phyloP scores from a whole-genome alignment of 257 asterid genomes.

The Fraxinus quadrangulata region DNA sequence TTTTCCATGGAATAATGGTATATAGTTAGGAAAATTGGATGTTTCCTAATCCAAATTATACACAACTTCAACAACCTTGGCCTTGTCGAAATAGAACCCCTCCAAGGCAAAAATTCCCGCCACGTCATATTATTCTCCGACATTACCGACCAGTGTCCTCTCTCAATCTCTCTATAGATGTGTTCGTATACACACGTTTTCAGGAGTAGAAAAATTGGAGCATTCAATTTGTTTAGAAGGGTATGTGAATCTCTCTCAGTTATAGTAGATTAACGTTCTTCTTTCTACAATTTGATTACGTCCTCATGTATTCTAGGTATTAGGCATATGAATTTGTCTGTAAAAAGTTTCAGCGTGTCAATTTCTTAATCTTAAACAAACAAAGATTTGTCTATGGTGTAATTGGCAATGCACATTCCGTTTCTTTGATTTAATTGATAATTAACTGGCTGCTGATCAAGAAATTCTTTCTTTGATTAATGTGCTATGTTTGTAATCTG shows the following conservation, averaged over 20 bases:
- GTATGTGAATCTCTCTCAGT: conserved; percentile 17
- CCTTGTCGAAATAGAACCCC: neutral
- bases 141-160: conserved; percentile 24
- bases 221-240: conserved; percentile 33
- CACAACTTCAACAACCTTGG: neutral
- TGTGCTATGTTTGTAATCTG: neutral
- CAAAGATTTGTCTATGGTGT: neutral
- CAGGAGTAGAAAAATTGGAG: conserved; percentile 2
- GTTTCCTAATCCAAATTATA: too few relatives aligned
- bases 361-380: too few relatives aligned
- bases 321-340: neutral
- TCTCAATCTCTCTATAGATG: conserved; percentile 15
- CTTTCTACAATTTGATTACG: neutral
- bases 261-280: neutral
- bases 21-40: too few relatives aligned
- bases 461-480: neutral
- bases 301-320: neutral
- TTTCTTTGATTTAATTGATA: neutral
- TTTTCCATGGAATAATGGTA: too few relatives aligned
- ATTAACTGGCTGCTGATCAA: neutral
- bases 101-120: neutral
- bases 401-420: neutral
- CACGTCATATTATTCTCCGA: conserved; percentile 11
- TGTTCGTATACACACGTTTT: neutral
- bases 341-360: too few relatives aligned